phyloP scores from a whole-genome alignment of 306 rosid species.

The Argentina anserina region DNA sequence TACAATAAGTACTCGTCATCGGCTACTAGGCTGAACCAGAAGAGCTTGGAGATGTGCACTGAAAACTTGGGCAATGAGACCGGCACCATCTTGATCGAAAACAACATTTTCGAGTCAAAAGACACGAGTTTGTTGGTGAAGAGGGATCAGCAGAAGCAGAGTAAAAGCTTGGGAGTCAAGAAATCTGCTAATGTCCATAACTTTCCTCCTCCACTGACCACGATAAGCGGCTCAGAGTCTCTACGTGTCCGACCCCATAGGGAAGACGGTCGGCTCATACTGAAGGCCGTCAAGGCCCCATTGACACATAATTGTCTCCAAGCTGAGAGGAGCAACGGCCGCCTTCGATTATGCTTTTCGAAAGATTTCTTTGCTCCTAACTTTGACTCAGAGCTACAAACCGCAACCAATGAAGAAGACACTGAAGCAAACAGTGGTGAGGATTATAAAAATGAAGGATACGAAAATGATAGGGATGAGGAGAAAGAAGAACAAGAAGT shows the following conservation, averaged over 20 bases:
- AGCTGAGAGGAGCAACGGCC: constrained; percentile 78
- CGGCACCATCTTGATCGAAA: constrained; percentile 57
- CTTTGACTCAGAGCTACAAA: constrained; percentile 29
- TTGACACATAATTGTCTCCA: constrained; percentile 39
- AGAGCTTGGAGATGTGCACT: constrained; percentile 72
- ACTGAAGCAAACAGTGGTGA: constrained; percentile 17
- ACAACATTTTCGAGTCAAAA: constrained; percentile 23
- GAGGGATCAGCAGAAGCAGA: not conserved
- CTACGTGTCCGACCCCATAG: constrained; percentile 65
- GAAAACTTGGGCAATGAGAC: constrained; percentile 86
- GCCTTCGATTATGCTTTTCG: constrained; percentile 62
- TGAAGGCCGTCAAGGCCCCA: constrained; percentile 58
- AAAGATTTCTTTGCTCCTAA: constrained; percentile 17
- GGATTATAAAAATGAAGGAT: constrained; percentile 26
- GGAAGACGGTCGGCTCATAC: constrained; percentile 66
- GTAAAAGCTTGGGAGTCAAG: constrained; percentile 26
- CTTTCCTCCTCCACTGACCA: constrained; percentile 95
- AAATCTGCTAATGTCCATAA: constrained; percentile 29
- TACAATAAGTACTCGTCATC: constrained; percentile 37
- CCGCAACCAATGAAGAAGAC: not conserved
- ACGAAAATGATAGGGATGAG: constrained; percentile 25
- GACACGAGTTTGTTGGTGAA: not conserved
- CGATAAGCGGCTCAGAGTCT: constrained; percentile 66
- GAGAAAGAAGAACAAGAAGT: constrained; percentile 10
- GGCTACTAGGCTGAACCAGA: constrained; percentile 37